These are phyloP conservation scores for Fusarium paranaense DNA, from an alignment of 2,329 filamentous ascomycete species.

Conservation along the genomic window DNA sequence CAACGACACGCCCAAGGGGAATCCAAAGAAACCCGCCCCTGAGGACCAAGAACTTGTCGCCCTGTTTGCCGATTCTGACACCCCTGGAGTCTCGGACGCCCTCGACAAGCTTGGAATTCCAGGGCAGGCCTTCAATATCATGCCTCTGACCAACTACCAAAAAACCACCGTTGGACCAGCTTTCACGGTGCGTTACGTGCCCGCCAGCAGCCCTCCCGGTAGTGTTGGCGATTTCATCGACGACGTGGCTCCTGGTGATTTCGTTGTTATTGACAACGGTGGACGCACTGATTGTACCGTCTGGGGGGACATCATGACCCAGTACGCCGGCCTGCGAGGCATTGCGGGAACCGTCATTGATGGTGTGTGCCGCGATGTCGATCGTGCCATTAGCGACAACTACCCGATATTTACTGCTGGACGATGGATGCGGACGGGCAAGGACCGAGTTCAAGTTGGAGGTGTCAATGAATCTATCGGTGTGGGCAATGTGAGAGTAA, in stretches of 20 bases:
- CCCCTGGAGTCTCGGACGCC: neutral
- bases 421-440: slow-evolving; percentile 48
- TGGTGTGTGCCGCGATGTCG: slow-evolving; percentile 49
- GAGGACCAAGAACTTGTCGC: neutral
- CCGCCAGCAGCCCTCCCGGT: slow-evolving; percentile 9
- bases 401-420: slow-evolving; percentile 48
- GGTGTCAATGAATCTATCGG: slow-evolving; percentile 35
- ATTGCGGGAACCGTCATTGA: slow-evolving; percentile 50
- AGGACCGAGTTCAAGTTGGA: neutral
- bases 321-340: slow-evolving; percentile 45
- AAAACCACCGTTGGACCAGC: slow-evolving; percentile 48
- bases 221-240: neutral
- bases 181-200: slow-evolving; percentile 49
- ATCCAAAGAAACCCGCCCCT: neutral
- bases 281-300: slow-evolving; percentile 50
- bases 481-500: slow-evolving; percentile 44
- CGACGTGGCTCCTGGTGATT: slow-evolving; percentile 37
- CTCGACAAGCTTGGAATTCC: slow-evolving; percentile 8
- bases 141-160: slow-evolving; percentile 41
- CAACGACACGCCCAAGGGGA: neutral
- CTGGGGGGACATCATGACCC: slow-evolving; percentile 52
- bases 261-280: slow-evolving; percentile 49
- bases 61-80: neutral
- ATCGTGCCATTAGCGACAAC: slow-evolving; percentile 42
- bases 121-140: slow-evolving; percentile 30